A percentile compares a stretch with the other conserved stretches of the same genome.
phyloP scores from a whole-genome alignment of 2,329 filamentous ascomycete species.

The Decorospora gaudefroyi region DNA sequence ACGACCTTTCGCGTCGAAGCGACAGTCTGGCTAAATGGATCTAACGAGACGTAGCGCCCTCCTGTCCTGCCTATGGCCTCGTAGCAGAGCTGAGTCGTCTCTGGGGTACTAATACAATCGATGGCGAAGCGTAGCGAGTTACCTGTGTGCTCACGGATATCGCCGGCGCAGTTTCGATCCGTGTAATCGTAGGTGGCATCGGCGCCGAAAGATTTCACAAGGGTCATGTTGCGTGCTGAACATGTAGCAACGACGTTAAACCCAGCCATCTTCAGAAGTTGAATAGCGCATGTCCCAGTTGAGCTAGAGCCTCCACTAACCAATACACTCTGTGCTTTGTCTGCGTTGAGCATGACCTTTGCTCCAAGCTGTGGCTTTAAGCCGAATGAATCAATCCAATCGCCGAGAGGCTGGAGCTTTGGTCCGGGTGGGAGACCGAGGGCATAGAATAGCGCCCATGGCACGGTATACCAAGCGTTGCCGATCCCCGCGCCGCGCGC shows the following conservation, averaged over 20 bases:
- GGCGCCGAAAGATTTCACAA: conserved; percentile 22
- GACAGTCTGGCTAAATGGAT: conserved; percentile 2
- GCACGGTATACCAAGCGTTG: conserved; percentile 7
- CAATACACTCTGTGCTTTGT: no score
- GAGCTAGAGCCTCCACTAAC: conserved; percentile 17
- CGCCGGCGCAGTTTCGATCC: conserved; percentile 44
- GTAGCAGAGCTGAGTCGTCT: conserved; percentile 25
- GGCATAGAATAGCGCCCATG: conserved; percentile 5
- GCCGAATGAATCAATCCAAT: conserved; percentile 2
- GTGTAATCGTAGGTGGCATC: conserved; percentile 50
- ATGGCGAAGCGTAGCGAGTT: conserved; percentile 50
- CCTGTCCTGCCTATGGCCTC: conserved; percentile 24
- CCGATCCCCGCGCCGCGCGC: conserved; percentile 13
- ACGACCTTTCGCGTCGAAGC: conserved; percentile 11
- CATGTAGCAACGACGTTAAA: conserved; percentile 14
- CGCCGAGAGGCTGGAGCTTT: conserved; percentile 13
- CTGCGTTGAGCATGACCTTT: conserved; percentile 12
- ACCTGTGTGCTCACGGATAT: conserved; percentile 52
- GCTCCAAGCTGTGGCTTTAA: conserved; percentile 6
- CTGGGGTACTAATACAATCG: conserved; percentile 51
- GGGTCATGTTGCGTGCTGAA: conserved; percentile 14
- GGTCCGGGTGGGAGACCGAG: conserved; percentile 9
- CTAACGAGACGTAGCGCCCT: conserved; percentile 23
- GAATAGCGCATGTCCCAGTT: conserved; percentile 19
- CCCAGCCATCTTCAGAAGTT: conserved; percentile 18